Evolutionary conservation across 2,329 filamentous ascomycete species (phyloP).

Genomic region (Exophiala xenobiotica): DNA sequence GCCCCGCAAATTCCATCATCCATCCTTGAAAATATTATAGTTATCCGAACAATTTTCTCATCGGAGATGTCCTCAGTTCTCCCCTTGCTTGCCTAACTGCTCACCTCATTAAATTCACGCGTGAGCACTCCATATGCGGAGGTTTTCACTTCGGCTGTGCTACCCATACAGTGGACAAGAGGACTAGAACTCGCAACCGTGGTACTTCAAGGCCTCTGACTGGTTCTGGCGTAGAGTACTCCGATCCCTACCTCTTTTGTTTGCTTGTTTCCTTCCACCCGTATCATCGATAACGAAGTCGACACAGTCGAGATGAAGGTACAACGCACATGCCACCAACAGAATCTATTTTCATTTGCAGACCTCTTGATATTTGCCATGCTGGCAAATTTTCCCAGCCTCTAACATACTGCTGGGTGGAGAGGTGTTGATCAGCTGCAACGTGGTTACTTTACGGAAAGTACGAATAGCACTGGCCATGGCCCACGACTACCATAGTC

Average conservation of each 20-base stretch:
- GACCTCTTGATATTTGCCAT: neutral
- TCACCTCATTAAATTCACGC: neutral
- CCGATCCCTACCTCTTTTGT: too few relatives aligned
- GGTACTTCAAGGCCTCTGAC: neutral
- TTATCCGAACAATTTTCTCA: neutral
- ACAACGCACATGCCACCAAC: neutral
- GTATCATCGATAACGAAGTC: neutral
- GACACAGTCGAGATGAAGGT: too few relatives aligned
- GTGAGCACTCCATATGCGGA: neutral
- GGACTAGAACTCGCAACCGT: constrained; percentile 1
- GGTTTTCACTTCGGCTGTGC: neutral
- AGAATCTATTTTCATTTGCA: neutral
- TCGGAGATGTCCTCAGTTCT: too few relatives aligned
- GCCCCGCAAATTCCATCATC: neutral
- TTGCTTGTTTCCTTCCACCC: too few relatives aligned
- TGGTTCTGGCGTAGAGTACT: neutral
- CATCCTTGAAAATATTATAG: neutral
- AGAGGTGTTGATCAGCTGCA: constrained; percentile 7
- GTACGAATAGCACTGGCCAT: constrained; percentile 4
- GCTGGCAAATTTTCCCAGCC: neutral
- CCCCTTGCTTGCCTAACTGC: neutral
- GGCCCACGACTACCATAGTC: neutral
- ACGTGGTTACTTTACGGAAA: constrained; percentile 6
- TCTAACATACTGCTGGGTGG: neutral
- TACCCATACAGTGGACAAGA: neutral